Conservation (phyloP, 2,329 filamentous ascomycete genomes). For the Diaporthe helianthi region DNA sequence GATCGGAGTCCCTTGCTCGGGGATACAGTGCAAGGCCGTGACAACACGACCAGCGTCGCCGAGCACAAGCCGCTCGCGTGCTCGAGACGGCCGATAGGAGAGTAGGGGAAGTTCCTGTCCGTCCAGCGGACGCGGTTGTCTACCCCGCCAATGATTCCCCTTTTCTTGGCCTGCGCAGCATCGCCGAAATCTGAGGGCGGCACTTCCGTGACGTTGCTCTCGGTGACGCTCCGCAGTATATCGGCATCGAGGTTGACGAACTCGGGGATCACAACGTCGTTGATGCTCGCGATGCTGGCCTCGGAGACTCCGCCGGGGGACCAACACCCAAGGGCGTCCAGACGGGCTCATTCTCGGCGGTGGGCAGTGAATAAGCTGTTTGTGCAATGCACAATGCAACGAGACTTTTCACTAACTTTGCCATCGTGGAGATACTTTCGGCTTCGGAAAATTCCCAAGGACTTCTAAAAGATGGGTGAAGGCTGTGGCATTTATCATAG, state of each 20-base stretch:
- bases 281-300: neutral
- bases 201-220: constrained; percentile 7
- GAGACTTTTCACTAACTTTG: neutral
- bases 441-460: too few species aligned
- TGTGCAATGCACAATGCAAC: neutral
- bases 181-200: neutral
- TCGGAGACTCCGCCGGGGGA: neutral
- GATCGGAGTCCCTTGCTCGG: neutral
- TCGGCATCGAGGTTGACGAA: constrained; percentile 3
- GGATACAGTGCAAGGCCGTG: neutral
- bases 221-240: neutral
- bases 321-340: neutral
- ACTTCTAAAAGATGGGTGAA: neutral
- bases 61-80: neutral
- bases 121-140: constrained; percentile 6
- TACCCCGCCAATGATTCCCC: neutral
- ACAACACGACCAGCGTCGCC: neutral
- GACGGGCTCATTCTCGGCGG: neutral
- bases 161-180: neutral
- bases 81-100: neutral
- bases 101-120: constrained; percentile 9
- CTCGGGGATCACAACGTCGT: neutral
- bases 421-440: neutral
- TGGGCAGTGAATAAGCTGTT: neutral
- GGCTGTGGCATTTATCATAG: too few species aligned